A percentile compares a stretch with the other conserved stretches of the same genome.
These are phyloP conservation scores for Tuber borchii DNA, from an alignment of 495 filamentous ascomycete genomes.

Conservation along the genomic window DNA sequence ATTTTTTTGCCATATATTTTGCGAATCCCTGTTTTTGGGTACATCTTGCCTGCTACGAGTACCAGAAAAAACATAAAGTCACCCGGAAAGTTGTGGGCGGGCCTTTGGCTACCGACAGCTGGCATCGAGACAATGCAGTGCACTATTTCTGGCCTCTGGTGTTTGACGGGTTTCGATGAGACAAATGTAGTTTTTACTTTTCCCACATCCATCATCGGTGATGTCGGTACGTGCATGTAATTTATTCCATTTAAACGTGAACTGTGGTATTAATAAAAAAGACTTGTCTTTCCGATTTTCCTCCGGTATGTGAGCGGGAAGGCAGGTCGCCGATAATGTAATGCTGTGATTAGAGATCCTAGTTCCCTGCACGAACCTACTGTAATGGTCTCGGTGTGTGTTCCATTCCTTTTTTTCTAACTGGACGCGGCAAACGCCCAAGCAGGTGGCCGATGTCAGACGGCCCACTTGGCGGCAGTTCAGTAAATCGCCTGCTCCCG, in stretches of 20 bases:
- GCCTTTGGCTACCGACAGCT: slow-evolving; percentile 34
- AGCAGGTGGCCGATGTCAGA: slow-evolving; percentile 34
- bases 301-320: slow-evolving; percentile 14
- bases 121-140: slow-evolving; percentile 16
- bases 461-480: slow-evolving; percentile 31
- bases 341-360: slow-evolving; percentile 28
- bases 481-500: slow-evolving; percentile 19
- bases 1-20: slow-evolving; percentile 1
- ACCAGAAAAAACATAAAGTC: slow-evolving; percentile 29
- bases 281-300: slow-evolving; percentile 18
- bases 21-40: not conserved
- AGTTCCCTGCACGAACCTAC: slow-evolving; percentile 24
- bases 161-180: slow-evolving; percentile 21
- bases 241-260: slow-evolving; percentile 18
- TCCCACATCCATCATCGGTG: slow-evolving; percentile 19
- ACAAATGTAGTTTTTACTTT: slow-evolving; percentile 2
- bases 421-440: slow-evolving; percentile 23
- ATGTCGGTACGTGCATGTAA: slow-evolving; percentile 16
- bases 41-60: slow-evolving; percentile 4
- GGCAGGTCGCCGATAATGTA: slow-evolving; percentile 19
- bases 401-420: slow-evolving; percentile 34
- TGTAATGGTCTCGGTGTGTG: slow-evolving; percentile 15
- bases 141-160: slow-evolving; percentile 20
- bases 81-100: slow-evolving; percentile 25
- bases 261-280: slow-evolving; percentile 13